Evolutionary conservation across 2,329 filamentous ascomycete genomes (phyloP).

Genomic region (Cytospora schulzeri): DNA sequence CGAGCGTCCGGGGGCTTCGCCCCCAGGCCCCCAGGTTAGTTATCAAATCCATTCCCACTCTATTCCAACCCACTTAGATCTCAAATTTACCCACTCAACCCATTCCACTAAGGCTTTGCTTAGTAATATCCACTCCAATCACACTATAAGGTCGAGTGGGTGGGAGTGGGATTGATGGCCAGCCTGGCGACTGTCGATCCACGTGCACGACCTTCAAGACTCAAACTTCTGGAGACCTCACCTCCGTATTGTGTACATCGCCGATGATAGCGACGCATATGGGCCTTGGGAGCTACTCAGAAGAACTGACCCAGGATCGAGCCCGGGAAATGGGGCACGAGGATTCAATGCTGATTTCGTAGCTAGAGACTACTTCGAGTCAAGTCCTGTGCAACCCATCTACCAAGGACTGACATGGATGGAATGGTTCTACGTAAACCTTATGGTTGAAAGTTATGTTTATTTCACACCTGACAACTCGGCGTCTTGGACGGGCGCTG

Average conservation of each 20-base stretch:
- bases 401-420: not conserved
- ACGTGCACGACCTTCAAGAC: not conserved
- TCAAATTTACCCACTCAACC: no score
- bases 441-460: not conserved
- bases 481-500: not conserved
- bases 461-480: fast-evolving
- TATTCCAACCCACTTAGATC: no score
- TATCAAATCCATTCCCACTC: no score
- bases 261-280: constrained; percentile 8
- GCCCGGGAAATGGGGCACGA: constrained; percentile 23
- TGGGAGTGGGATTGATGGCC: no score
- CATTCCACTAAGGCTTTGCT: no score
- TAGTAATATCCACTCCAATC: no score
- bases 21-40: no score
- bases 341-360: constrained; percentile 22
- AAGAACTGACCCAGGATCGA: not conserved
- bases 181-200: no score
- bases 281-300: constrained; percentile 29
- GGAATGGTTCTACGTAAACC: constrained; percentile 24
- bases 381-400: constrained; percentile 3
- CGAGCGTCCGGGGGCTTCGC: no score
- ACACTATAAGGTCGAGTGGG: no score
- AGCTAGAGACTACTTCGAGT: constrained; percentile 25
- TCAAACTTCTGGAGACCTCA: not conserved
- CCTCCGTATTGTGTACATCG: not conserved